These are phyloP conservation scores for Capsella rubella DNA, from an alignment of 441 rosid species.

Conservation along the genomic window DNA sequence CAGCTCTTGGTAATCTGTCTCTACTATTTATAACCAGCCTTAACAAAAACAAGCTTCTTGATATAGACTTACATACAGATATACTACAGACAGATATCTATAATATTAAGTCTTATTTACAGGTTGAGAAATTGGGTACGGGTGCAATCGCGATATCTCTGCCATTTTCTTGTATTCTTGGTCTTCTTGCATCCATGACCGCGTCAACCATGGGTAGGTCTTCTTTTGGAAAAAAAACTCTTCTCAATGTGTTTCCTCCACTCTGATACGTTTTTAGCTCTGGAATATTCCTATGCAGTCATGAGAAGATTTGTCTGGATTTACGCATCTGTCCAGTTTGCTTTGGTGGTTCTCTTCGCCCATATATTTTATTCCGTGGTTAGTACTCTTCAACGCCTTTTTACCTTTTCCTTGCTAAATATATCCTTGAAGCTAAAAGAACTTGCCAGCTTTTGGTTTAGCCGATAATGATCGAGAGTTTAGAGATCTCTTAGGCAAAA, in stretches of 20 bases:
- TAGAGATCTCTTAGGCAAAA: not conserved
- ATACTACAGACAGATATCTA: not conserved
- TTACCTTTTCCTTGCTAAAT: not conserved
- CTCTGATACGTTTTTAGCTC: constrained; percentile 27
- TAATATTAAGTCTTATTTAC: constrained; percentile 35
- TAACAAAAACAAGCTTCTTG: not conserved
- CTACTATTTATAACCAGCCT: not conserved
- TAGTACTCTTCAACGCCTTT: constrained; percentile 39
- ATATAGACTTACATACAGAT: not conserved
- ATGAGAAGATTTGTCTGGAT: constrained; percentile 89
- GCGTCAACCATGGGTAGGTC: constrained; percentile 92
- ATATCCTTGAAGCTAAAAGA: constrained; percentile 9
- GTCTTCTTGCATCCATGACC: constrained; percentile 90
- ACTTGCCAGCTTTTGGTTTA: constrained; percentile 10
- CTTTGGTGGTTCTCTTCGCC: constrained; percentile 82
- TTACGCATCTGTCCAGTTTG: constrained; percentile 82
- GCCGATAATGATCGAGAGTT: not conserved
- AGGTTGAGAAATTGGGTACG: constrained; percentile 82
- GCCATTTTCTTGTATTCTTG: constrained; percentile 89
- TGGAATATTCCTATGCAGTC: constrained; percentile 53
- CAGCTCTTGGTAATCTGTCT: constrained; percentile 75
- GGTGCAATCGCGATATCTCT: constrained; percentile 91
- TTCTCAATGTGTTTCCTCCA: constrained; percentile 3
- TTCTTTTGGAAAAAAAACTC: not conserved
- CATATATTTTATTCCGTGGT: constrained; percentile 86